Evolutionary conservation across 164 flowering plant species (phyloP).

Genomic region (Liriodendron chinense): DNA sequence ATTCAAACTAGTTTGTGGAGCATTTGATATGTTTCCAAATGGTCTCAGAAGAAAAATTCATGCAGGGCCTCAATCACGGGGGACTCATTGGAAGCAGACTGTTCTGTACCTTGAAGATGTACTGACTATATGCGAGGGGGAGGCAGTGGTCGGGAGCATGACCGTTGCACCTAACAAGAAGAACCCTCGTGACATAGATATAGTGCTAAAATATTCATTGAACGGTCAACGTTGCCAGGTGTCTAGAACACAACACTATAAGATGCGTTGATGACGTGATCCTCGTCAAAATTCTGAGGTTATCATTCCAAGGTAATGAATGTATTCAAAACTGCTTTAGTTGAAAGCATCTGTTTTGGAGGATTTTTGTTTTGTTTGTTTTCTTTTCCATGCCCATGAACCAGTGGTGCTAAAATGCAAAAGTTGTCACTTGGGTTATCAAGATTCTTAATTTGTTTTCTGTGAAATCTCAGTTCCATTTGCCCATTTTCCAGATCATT

Average conservation of each 20-base stretch:
- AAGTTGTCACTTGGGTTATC: too few relatives aligned
- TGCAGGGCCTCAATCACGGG: constrained; percentile 87
- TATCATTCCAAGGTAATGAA: not conserved
- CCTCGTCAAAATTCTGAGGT: not conserved
- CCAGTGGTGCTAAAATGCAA: too few relatives aligned
- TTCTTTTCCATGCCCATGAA: too few relatives aligned
- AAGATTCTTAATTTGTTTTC: too few relatives aligned
- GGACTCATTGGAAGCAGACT: constrained; percentile 98
- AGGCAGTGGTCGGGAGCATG: constrained; percentile 71
- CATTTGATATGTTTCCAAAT: not conserved
- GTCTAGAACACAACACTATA: constrained; percentile 66
- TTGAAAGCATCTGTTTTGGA: not conserved
- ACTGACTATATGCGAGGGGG: constrained; percentile 84
- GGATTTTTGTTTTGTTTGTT: too few relatives aligned
- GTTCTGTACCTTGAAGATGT: constrained; percentile 94
- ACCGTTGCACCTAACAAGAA: constrained; percentile 85
- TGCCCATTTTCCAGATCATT: too few relatives aligned
- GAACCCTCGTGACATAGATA: constrained; percentile 92
- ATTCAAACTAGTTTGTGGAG: not conserved
- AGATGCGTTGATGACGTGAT: constrained; percentile 59
- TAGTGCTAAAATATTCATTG: constrained; percentile 69
- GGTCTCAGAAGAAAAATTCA: not conserved
- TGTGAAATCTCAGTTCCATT: too few relatives aligned
- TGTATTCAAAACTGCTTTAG: not conserved
- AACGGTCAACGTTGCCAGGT: constrained; percentile 55